Conservation (phyloP, 2,329 filamentous ascomycete species). For the Nemania sp. region DNA sequence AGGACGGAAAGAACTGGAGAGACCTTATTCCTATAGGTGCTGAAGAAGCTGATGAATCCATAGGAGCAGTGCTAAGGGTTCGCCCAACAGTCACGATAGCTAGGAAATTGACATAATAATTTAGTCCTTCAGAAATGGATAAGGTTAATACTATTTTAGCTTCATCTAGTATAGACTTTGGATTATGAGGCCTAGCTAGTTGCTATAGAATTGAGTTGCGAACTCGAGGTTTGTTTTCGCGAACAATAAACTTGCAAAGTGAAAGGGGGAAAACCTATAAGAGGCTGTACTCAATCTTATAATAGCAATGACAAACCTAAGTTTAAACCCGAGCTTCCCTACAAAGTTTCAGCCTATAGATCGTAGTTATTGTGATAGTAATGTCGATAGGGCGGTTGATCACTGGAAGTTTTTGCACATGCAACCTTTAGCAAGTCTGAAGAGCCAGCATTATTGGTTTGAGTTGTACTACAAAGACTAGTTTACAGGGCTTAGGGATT, state of each 20-base stretch:
- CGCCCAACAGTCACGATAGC: constrained; percentile 30
- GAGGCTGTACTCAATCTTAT: too few species aligned
- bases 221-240: too few species aligned
- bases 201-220: too few species aligned
- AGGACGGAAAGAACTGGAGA: constrained; percentile 22
- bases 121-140: too few species aligned
- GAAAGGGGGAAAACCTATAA: too few species aligned
- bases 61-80: constrained; percentile 19
- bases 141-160: too few species aligned
- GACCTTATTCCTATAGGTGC: constrained; percentile 19
- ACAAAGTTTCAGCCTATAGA: neutral
- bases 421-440: neutral
- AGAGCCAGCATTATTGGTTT: too few species aligned
- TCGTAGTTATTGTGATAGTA: neutral
- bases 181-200: too few species aligned
- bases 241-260: too few species aligned
- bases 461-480: too few species aligned
- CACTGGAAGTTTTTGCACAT: neutral
- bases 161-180: too few species aligned
- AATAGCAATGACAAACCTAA: neutral
- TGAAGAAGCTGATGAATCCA: constrained; percentile 18
- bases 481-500: too few species aligned
- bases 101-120: constrained; percentile 26
- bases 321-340: neutral
- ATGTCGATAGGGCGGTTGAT: neutral